phyloP scores from a whole-genome alignment of 2,329 filamentous ascomycete genomes.

The Nigrospora osmanthi region DNA sequence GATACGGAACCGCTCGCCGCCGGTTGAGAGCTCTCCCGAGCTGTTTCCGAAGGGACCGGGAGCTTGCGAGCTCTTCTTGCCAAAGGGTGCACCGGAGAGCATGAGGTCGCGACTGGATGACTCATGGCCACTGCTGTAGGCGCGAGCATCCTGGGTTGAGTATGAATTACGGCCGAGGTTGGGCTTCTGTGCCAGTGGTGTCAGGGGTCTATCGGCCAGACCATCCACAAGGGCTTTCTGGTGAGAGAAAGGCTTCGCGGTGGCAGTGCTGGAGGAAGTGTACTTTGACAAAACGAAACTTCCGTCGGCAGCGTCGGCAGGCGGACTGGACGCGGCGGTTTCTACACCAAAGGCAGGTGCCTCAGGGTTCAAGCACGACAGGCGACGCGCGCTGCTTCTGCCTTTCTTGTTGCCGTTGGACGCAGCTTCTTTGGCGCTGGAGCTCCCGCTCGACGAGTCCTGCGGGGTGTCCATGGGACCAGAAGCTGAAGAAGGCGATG shows the following conservation, averaged over 20 bases:
- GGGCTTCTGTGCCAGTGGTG: not conserved
- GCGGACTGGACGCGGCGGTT: too few relatives aligned
- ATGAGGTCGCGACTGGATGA: too few relatives aligned
- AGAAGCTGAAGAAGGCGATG: not conserved
- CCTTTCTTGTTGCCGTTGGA: not conserved
- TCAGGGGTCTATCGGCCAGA: not conserved
- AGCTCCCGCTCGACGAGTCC: too few relatives aligned
- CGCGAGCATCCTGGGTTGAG: not conserved
- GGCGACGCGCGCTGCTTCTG: not conserved
- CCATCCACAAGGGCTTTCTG: not conserved
- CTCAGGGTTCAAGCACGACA: not conserved
- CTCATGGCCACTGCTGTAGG: not conserved
- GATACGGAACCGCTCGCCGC: conserved; percentile 1
- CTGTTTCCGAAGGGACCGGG: too few relatives aligned
- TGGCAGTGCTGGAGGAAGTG: not conserved
- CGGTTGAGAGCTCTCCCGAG: not conserved
- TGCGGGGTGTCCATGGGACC: not conserved
- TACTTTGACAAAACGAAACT: not conserved
- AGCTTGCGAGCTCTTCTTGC: too few relatives aligned
- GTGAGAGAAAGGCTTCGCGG: not conserved
- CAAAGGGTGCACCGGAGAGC: too few relatives aligned
- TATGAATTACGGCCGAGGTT: not conserved
- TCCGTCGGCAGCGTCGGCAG: too few relatives aligned
- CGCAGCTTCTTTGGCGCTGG: too few relatives aligned
- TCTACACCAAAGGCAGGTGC: not conserved